phyloP scores from a whole-genome alignment of 78 protist genomes.

The Diacronema lutheri region DNA sequence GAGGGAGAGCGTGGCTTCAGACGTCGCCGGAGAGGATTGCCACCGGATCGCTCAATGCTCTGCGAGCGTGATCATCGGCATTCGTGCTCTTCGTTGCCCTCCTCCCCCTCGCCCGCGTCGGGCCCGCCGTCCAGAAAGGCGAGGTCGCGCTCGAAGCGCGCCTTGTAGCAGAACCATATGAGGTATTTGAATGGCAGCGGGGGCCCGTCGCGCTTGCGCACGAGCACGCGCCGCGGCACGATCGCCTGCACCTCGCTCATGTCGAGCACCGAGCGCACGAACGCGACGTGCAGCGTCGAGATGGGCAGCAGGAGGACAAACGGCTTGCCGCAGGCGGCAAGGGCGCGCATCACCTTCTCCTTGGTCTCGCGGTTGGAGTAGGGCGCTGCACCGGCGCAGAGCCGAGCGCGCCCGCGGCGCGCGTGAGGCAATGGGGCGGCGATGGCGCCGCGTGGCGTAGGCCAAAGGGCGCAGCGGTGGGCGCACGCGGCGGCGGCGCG shows the following conservation, averaged over 20 bases:
- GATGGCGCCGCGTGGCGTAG: too few species aligned
- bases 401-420: too few species aligned
- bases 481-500: too few species aligned
- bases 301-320: conserved; percentile 1
- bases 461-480: too few species aligned
- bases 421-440: too few species aligned
- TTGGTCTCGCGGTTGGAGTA: background rate
- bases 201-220: background rate
- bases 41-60: too few species aligned
- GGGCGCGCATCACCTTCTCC: conserved; percentile 11
- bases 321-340: background rate
- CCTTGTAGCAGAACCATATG: background rate
- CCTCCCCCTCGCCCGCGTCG: background rate
- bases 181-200: conserved; percentile 3
- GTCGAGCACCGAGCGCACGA: background rate
- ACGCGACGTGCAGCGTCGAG: background rate
- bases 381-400: too few species aligned
- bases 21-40: too few species aligned
- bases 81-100: background rate
- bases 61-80: too few species aligned
- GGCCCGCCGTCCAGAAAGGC: background rate
- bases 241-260: background rate
- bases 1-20: too few species aligned
- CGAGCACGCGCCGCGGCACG: background rate
- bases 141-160: background rate